Evolutionary conservation across 495 filamentous ascomycete species (phyloP), one percentile per base, ranked within the genome.

Genomic region (Penicillium angulare): DNA sequence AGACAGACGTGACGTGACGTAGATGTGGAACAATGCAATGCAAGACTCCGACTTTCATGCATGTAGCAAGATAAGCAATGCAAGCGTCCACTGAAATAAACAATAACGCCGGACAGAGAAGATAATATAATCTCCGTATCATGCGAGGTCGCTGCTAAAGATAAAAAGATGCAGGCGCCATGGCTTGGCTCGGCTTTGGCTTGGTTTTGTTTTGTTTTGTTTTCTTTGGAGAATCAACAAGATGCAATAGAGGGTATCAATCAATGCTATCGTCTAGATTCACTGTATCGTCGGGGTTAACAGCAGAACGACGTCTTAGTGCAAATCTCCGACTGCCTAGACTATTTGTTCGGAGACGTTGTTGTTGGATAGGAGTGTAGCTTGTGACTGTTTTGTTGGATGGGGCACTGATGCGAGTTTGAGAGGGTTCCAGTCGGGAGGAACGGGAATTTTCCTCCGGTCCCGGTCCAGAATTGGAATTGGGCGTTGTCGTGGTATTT

Each of bases 331-430:
- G 67, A 9, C 68, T 51, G 7, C 68, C 70, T 8, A 77, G 47
- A 50, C 69, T 75, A 33, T 75, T 73, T 16, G 69, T 67, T 33
- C 73, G 62, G 29, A 69, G 51, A 29, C 72, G 69, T 22, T 63
- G 64, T 48, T 69, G 67, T 32, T 68, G 56, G 26, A 77, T 74
- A 13, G 72, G 67, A 1, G 73, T 77, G 41, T 74, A 73, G 54
- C 71, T 74, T 10, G 65, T 52, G 33, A 69, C 73, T 15, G 67
- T 49, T 52, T 73, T 77, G 44, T 46, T 62, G 9, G 73, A 75
- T 7, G 72, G 66, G 7, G 63, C 55, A 13, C 66, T 57, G 36
- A 74, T 72, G 12, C 71, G 61, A 3, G 72, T 72, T 35, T 71
- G 69, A 6, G 64, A 57, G 5, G 49, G 21, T 3, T 71, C 60